Evolutionary conservation across 495 filamentous ascomycete genomes (phyloP).

Genomic region (Pseudoneurospora amorphoporcata): DNA sequence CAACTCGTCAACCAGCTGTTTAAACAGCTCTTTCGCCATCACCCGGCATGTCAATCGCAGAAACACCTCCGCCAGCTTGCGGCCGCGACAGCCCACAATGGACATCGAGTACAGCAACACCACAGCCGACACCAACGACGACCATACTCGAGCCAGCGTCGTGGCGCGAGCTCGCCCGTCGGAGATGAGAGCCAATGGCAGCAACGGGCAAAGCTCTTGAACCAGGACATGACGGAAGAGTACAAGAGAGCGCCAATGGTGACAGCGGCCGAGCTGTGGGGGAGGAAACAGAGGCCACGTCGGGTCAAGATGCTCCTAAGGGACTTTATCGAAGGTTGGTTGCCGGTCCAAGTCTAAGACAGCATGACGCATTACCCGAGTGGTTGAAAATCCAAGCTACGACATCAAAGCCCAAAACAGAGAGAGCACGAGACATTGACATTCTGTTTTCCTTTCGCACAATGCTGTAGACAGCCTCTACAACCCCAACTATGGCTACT

Average conservation of each 20-base stretch:
- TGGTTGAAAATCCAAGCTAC: not conserved
- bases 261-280: constrained; percentile 65
- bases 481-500: constrained; percentile 96
- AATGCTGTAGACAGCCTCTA: constrained; percentile 71
- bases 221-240: constrained; percentile 67
- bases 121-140: constrained; percentile 16
- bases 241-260: constrained; percentile 72
- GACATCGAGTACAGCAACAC: constrained; percentile 14
- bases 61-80: constrained; percentile 36
- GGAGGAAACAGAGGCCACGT: constrained; percentile 62
- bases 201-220: constrained; percentile 60
- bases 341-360: not conserved
- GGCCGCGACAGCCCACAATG: constrained; percentile 27
- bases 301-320: constrained; percentile 92
- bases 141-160: constrained; percentile 15
- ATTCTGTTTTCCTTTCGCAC: not conserved
- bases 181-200: constrained; percentile 59
- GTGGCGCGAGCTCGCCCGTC: constrained; percentile 10
- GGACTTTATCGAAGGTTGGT: constrained; percentile 91
- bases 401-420: not conserved
- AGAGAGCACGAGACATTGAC: not conserved
- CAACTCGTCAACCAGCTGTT: constrained; percentile 69
- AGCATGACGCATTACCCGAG: not conserved
- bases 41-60: constrained; percentile 54
- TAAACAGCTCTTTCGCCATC: constrained; percentile 69